phyloP scores from a whole-genome alignment of 345 rosid genomes.

The Raphanus raphanistrum region DNA sequence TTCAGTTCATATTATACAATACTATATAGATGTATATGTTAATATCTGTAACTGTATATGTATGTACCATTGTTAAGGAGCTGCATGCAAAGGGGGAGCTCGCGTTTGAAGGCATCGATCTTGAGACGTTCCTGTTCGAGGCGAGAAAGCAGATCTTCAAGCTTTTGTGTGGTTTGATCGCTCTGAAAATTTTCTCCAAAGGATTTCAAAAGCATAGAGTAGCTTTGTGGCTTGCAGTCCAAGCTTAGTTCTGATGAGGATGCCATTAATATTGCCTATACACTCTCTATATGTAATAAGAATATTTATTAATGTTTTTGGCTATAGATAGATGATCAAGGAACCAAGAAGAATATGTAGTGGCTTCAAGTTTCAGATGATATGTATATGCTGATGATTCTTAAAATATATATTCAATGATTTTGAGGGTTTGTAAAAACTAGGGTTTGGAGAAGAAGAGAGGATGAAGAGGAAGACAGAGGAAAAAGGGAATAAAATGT shows the following conservation, averaged over 20 bases:
- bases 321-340: slow-evolving; percentile 12
- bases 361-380: slow-evolving; percentile 20
- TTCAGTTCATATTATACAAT: neutral
- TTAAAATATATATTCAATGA: slow-evolving; percentile 22
- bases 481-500: slow-evolving; percentile 36
- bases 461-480: slow-evolving; percentile 14
- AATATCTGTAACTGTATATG: neutral
- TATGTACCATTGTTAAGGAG: slow-evolving; percentile 84
- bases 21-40: neutral
- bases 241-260: slow-evolving; percentile 78
- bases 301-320: slow-evolving; percentile 14
- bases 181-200: slow-evolving; percentile 58
- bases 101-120: slow-evolving; percentile 98
- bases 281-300: slow-evolving; percentile 17
- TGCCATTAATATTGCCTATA: slow-evolving; percentile 51
- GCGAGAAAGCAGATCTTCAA: slow-evolving; percentile 76
- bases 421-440: slow-evolving; percentile 31
- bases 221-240: slow-evolving; percentile 85
- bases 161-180: slow-evolving; percentile 69
- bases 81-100: slow-evolving; percentile 99
- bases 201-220: slow-evolving; percentile 86
- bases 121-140: slow-evolving; percentile 94
- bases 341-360: slow-evolving; percentile 20
- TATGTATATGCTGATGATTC: slow-evolving; percentile 14
- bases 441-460: slow-evolving; percentile 38